Evolutionary conservation across 192 early-diverging fungal genomes (phyloP), one percentile per base, ranked within the genome.

Genomic region (Entomortierella beljakovae): DNA sequence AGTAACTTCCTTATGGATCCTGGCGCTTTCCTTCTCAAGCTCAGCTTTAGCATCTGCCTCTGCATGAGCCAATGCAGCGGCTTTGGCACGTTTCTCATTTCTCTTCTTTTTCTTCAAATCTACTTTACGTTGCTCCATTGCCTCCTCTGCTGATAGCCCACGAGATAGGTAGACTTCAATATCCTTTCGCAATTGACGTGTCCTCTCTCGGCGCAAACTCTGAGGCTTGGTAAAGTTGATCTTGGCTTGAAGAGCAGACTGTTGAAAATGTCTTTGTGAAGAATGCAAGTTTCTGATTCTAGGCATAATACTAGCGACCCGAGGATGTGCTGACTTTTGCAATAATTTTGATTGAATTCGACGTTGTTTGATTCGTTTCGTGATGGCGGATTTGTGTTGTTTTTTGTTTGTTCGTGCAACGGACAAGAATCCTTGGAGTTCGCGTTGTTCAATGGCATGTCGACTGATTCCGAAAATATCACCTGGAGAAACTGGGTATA

Each of bases 391-490:
- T 33, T 9, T 79, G 20, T 56, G 59, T n/a, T n/a, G n/a, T 16
- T 35, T 50, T 51, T 79, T 79, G 31, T 32, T n/a, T 3, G 67
- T 48, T 1, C 68, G 60, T 11, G 75, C 75, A 6, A 64, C 61
- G 1, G 49, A 0, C 23, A 79, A 23, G 38, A 64, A 79, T 23
- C 43, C 51, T n/a, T 65, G 66, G 1, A 79, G 57, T 33, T 79
- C 67, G 7, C 61, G 53, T 38, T 63, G 40, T 25, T 70, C 55
- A 15, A 70, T 64, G 0, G 75, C 75, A 46, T 69, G 60, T 22
- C 40, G 67, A 61, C 75, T 79, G 43, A 63, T 70, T 0, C 75
- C 75, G 46, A 79, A 70, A 31, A 79, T 65, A 31, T 79, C 75
- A 8, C 67, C 60, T 8, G 75, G 75, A 0, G 68, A 69, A 15